Conservation (phyloP, 2,329 filamentous ascomycete genomes). For the Stagonosporopsis vannaccii region DNA sequence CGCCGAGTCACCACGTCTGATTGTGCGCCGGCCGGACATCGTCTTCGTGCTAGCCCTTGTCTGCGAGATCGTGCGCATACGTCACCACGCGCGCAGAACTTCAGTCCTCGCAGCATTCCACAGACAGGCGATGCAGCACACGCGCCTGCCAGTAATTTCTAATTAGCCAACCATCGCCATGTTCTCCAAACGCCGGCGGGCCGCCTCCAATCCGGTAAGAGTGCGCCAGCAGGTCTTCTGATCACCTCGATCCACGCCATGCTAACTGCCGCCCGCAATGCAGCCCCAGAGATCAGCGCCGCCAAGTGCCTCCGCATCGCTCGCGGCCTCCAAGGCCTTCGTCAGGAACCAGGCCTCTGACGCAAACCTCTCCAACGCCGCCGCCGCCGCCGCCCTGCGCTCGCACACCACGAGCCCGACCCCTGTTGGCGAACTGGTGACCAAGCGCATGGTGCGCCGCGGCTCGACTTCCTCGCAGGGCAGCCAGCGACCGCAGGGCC, state of each 20-base stretch:
- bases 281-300: constrained; percentile 38
- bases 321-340: constrained; percentile 83
- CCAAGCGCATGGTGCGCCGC: constrained; percentile 81
- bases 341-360: constrained; percentile 70
- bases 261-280: constrained; percentile 33
- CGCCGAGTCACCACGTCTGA: constrained; percentile 12
- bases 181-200: constrained; percentile 43
- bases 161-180: constrained; percentile 32
- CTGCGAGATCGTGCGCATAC: constrained; percentile 19
- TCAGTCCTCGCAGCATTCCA: constrained; percentile 15
- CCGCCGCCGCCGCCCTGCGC: constrained; percentile 83
- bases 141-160: constrained; percentile 29
- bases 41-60: constrained; percentile 1
- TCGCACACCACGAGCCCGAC: constrained; percentile 80
- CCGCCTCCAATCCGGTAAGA: constrained; percentile 45
- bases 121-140: constrained; percentile 32
- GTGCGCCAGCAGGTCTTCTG: constrained; percentile 10
- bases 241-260: constrained; percentile 16
- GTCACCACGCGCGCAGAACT: constrained; percentile 20
- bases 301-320: constrained; percentile 75
- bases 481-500: constrained; percentile 46
- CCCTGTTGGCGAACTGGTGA: constrained; percentile 81
- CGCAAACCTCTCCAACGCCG: constrained; percentile 78
- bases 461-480: constrained; percentile 73
- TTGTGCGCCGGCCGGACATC: constrained; percentile 13